Evolutionary conservation across 169 alveolate genomes (phyloP).

Genomic region (Cryptosporidium baileyi): DNA sequence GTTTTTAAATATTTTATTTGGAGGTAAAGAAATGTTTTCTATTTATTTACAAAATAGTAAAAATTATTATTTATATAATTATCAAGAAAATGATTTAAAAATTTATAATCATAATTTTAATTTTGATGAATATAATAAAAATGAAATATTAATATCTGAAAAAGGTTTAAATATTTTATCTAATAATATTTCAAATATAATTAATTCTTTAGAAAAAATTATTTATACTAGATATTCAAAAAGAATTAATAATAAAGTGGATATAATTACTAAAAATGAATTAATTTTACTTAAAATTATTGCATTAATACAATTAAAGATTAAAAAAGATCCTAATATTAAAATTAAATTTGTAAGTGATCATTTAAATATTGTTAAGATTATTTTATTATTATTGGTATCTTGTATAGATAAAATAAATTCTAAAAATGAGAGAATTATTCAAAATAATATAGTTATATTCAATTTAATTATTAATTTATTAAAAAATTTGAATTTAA

Average conservation of each 20-base stretch:
- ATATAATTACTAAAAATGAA: conserved; percentile 19
- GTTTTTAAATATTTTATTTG: conserved; percentile 21
- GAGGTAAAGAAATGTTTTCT: conserved; percentile 4
- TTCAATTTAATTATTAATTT: neutral
- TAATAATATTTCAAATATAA: neutral
- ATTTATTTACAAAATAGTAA: neutral
- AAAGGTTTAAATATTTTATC: neutral
- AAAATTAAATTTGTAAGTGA: neutral
- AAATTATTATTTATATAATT: too few relatives aligned
- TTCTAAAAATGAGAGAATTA: conserved; percentile 5
- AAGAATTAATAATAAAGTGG: neutral
- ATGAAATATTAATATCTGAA: neutral
- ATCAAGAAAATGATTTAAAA: neutral
- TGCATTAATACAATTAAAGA: conserved; percentile 7
- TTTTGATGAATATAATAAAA: neutral
- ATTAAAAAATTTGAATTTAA: neutral
- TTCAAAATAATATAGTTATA: neutral
- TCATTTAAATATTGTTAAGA: neutral
- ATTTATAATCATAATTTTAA: neutral
- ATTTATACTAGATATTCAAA: neutral
- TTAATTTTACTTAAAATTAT: neutral
- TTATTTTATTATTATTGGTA: neutral
- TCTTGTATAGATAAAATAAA: neutral
- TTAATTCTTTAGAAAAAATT: conserved; percentile 10
- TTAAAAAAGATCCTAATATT: neutral